Evolutionary conservation across 2,329 filamentous ascomycete species (phyloP).

Genomic region (Diaporthe helianthi): DNA sequence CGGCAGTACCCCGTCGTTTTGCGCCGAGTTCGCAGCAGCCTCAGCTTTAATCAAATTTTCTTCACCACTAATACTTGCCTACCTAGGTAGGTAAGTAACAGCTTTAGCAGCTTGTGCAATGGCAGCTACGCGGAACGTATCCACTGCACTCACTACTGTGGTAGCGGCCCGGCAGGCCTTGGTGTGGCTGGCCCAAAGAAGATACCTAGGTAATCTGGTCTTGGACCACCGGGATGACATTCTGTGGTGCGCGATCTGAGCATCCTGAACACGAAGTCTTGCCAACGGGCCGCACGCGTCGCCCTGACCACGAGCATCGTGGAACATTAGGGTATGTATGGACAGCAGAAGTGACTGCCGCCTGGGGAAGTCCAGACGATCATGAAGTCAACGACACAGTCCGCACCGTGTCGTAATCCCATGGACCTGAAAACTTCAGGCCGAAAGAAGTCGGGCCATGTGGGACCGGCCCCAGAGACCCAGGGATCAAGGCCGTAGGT

Average conservation of each 20-base stretch:
- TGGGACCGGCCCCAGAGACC: not conserved
- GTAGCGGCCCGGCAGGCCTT: not conserved
- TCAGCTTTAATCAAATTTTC: not conserved
- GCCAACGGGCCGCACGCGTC: not conserved
- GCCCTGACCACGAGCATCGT: not conserved
- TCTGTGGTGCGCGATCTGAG: slow-evolving; percentile 2
- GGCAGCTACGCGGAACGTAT: not conserved
- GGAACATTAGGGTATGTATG: no score
- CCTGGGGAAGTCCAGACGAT: not conserved
- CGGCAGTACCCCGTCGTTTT: not conserved
- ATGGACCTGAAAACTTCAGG: not conserved
- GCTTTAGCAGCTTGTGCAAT: not conserved
- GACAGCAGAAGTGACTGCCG: not conserved
- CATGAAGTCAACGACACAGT: not conserved
- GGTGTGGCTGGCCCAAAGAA: not conserved
- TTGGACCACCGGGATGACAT: not conserved
- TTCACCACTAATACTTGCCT: slow-evolving; percentile 14
- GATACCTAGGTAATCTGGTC: not conserved
- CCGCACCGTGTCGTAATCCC: not conserved
- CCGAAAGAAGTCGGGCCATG: not conserved
- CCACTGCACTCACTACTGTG: not conserved
- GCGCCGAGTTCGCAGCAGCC: not conserved
- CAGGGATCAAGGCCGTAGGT: slow-evolving; percentile 5
- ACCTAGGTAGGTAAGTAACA: no score
- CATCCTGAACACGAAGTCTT: slow-evolving; percentile 4